Conservation (phyloP, 2,329 filamentous ascomycete genomes). For the Leptoxyphium fumago region DNA sequence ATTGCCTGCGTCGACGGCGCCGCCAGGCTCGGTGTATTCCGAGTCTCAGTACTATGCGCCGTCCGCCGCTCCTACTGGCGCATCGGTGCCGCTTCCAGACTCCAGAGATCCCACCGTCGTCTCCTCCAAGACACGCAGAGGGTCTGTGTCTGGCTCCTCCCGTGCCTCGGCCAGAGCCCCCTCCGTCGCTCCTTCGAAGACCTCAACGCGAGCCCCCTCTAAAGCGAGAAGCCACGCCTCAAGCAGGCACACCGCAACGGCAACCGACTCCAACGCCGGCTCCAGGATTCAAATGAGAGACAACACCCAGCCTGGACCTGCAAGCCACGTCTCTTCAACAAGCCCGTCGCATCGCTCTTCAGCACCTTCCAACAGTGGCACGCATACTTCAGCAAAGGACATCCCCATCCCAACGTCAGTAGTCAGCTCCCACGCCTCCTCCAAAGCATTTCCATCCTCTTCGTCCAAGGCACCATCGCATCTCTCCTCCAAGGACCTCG, state of each 20-base stretch:
- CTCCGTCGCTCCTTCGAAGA: background rate
- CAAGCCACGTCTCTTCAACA: background rate
- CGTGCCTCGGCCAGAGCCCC: background rate
- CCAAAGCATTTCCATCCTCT: background rate
- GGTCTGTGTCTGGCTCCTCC: too few species aligned
- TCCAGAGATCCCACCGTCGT: background rate
- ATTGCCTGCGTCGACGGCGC: slow-evolving; percentile 2
- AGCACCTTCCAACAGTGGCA: background rate
- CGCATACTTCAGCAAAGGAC: slow-evolving; percentile 1
- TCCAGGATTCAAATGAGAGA: background rate
- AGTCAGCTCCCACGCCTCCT: background rate
- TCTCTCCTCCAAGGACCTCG: background rate
- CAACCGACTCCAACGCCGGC: background rate
- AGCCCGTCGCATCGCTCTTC: background rate
- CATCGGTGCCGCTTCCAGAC: background rate
- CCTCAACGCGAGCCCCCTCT: background rate
- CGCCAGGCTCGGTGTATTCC: background rate
- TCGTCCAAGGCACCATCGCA: background rate
- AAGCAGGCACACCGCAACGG: background rate
- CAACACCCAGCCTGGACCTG: background rate
- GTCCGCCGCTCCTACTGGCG: background rate
- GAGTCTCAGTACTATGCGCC: background rate
- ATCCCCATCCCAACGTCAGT: slow-evolving; percentile 1
- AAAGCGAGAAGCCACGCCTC: background rate
- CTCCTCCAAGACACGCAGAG: background rate